Evolutionary conservation across 2,329 filamentous ascomycete genomes (phyloP).

Genomic region (Fusarium subtropicale): DNA sequence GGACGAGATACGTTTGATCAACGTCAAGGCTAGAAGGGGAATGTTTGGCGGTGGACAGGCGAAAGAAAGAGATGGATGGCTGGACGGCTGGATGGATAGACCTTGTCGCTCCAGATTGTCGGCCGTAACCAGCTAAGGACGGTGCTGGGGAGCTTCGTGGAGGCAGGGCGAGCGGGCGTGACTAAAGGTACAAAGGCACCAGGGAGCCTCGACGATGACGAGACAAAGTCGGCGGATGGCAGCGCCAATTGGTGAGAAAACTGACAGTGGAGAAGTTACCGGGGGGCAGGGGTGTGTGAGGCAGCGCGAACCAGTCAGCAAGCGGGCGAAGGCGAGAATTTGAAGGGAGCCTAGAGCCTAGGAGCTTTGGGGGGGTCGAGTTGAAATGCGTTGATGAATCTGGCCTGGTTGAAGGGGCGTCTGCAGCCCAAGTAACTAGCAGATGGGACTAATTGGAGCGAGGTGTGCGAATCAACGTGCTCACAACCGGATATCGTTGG

Average conservation of each 20-base stretch:
- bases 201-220: slow-evolving; percentile 47
- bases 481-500: slow-evolving; percentile 35
- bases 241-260: slow-evolving; percentile 45
- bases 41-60: slow-evolving; percentile 43
- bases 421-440: slow-evolving; percentile 22
- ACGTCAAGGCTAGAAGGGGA: slow-evolving; percentile 40
- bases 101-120: slow-evolving; percentile 41
- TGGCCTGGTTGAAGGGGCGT: slow-evolving; percentile 35
- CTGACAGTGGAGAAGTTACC: slow-evolving; percentile 39
- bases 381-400: slow-evolving; percentile 31
- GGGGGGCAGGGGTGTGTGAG: slow-evolving; percentile 42
- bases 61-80: slow-evolving; percentile 31
- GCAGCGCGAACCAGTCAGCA: slow-evolving; percentile 34
- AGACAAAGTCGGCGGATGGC: slow-evolving; percentile 43
- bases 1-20: slow-evolving; percentile 29
- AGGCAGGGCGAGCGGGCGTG: slow-evolving; percentile 44
- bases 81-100: slow-evolving; percentile 37
- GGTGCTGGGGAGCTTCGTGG: slow-evolving; percentile 41
- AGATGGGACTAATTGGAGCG: slow-evolving; percentile 15
- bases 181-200: slow-evolving; percentile 44
- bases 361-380: slow-evolving; percentile 27
- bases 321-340: slow-evolving; percentile 37
- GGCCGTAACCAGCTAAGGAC: slow-evolving; percentile 36
- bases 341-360: slow-evolving; percentile 34
- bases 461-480: slow-evolving; percentile 30